Evolutionary conservation across 2,329 filamentous ascomycete species (phyloP), one percentile per base, ranked within the genome.

Genomic region (Botrytis sinoallii): DNA sequence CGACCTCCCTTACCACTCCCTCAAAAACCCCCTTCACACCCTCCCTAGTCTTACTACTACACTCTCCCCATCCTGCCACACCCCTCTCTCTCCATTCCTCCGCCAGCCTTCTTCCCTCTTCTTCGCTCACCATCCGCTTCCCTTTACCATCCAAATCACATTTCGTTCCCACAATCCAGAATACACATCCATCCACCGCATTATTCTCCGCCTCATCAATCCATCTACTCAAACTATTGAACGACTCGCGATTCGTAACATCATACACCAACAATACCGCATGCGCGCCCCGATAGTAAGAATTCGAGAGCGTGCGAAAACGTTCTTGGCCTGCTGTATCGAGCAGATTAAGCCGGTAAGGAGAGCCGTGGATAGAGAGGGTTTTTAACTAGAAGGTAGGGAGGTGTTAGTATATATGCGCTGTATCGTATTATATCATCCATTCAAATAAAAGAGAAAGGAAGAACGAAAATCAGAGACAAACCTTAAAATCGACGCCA

Each of bases 211-310:
- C 87, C 78, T 88, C 86, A 63, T 86, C 84, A 76, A 87, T 86
- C 86, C 87, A 89, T 68, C 83, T 82, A 64, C 86, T 85, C 85
- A 88, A 86, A 67, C 84, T 83, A 38, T 83, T 78, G 77, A 88
- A 88, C 73, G 84, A 85, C 68, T 86, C 84, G 46, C 85, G 81
- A 80, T 92, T 90, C 42, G 93, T 91, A 74, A 98, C 86, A 82
- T 99, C 96, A 87, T 98, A 99, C 76, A 98, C 91, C 75, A 99
- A 88, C 69, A 99, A 92, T n/a, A 95, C 95, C 77, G 95, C 96
- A 7, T 96, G 95, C 2, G 96, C 96, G 76, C 95, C 95, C 80
- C 96, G 92, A 83, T 99, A 98, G 85, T 98, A 99, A 63, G 93
- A 96, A 77, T 96, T 89, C 40, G 93, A 97, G 57, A 98, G 95